These are phyloP conservation scores for Phytopythium boreale DNA, from an alignment of 352 stramenopile genomes.

Conservation along the genomic window DNA sequence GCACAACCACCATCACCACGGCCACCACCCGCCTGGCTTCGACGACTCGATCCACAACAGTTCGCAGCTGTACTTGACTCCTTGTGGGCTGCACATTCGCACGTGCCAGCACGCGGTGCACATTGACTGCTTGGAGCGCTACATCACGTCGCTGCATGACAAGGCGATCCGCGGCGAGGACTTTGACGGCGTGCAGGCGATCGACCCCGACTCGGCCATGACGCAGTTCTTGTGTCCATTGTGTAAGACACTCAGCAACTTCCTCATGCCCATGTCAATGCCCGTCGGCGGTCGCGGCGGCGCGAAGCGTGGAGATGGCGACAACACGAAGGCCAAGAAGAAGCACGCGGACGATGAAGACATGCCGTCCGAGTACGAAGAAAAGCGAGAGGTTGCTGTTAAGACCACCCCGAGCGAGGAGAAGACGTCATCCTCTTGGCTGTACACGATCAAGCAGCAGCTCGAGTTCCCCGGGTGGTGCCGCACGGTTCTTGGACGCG, in stretches of 20 bases:
- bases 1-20: slow-evolving; percentile 9
- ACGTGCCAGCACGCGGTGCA: slow-evolving; percentile 87
- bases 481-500: slow-evolving; percentile 62
- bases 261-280: slow-evolving; percentile 81
- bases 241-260: slow-evolving; percentile 92
- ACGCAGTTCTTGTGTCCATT: slow-evolving; percentile 91
- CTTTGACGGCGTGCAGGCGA: slow-evolving; percentile 86
- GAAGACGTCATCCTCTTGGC: slow-evolving; percentile 28
- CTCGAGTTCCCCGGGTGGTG: slow-evolving; percentile 65
- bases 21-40: slow-evolving; percentile 44
- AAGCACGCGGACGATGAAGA: slow-evolving; percentile 10
- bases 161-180: slow-evolving; percentile 87
- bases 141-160: slow-evolving; percentile 83
- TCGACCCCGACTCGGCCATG: slow-evolving; percentile 86
- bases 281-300: slow-evolving; percentile 18
- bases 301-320: background rate
- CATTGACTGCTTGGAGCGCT: slow-evolving; percentile 83
- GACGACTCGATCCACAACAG: slow-evolving; percentile 40
- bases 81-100: slow-evolving; percentile 78
- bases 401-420: background rate
- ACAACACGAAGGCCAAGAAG: slow-evolving; percentile 12
- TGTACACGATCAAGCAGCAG: slow-evolving; percentile 60
- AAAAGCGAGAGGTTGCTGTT: slow-evolving; percentile 10
- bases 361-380: slow-evolving; percentile 9
- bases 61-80: slow-evolving; percentile 70